Base-by-base conservation (phyloP, 1,139 yeast genomes). In the Pichia sp. region DNA sequence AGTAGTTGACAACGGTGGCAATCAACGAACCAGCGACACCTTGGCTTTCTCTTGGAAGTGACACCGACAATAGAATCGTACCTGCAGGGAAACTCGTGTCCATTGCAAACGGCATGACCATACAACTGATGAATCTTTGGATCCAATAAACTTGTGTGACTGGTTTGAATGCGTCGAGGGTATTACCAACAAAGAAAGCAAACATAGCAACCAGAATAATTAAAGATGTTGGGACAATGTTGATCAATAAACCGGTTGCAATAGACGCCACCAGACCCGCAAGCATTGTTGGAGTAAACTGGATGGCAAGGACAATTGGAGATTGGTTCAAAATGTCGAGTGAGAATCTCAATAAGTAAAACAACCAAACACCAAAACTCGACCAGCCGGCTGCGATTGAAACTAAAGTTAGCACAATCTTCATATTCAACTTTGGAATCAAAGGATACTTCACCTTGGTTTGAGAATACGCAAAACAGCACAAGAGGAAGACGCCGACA, bases 51-150 rank as follows among this genome's bases (percentile, higher is more conserved):
- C 67, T 62, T 0, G 85, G 84, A 30, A 82, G 68, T n/a, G 71
- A 65, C 40, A 73, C 67, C 34, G 78, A 70, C 32, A 82, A 63
- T 34, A 81, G 66, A 46, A 81, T 68, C 10, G 80, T 72, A 2
- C 77, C 83, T 0, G 86, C 78, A 0, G 88, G 87, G 61, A 81
- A 81, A 43, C 83, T 77, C 69, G 77, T 72, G 59, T 82, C 87
- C 83, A 82, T 79, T 0, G 84, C 87, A 55, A 75, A 72, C 0
- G 82, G 75, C 27, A 70, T 70, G n/a, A 81, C 54, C 2, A 78
- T 40, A 33, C 68, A 53, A 3, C 78, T 65, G 2, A 78, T 73
- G 54, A 82, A 79, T 40, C 73, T 69, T 49, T 76, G 79, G 2
- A 73, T 72, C 83, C 83, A 80, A 59, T 70, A 80, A 0, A 64